These are phyloP conservation scores for Aspergillus niger DNA, from an alignment of 2,329 filamentous ascomycete species.

Conservation along the genomic window DNA sequence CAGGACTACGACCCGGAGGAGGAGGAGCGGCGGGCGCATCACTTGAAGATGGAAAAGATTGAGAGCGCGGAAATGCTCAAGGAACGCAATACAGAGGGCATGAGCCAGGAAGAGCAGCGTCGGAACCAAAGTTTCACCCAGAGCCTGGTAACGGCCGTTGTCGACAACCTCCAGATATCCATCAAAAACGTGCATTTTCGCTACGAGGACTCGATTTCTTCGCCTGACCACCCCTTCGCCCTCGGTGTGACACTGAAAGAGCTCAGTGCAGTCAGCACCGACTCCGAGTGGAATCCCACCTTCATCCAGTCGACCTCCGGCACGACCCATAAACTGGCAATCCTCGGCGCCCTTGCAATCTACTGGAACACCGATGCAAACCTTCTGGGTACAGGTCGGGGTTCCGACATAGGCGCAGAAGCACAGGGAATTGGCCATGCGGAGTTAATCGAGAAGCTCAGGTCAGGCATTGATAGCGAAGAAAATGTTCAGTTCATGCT, in stretches of 20 bases:
- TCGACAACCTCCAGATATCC: constrained; percentile 96
- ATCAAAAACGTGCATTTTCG: constrained; percentile 98
- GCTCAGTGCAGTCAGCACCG: constrained; percentile 95
- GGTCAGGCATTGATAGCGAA: constrained; percentile 73
- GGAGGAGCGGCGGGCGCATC: constrained; percentile 80
- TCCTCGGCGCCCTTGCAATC: constrained; percentile 81
- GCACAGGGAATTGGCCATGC: constrained; percentile 66
- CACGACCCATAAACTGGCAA: constrained; percentile 91
- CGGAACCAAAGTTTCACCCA: constrained; percentile 98
- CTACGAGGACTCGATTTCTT: constrained; percentile 96
- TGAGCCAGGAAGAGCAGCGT: constrained; percentile 93
- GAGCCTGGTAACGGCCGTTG: constrained; percentile 91
- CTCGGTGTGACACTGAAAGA: constrained; percentile 90
- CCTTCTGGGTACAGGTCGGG: constrained; percentile 78
- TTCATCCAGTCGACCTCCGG: constrained; percentile 86
- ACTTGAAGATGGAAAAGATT: constrained; percentile 98
- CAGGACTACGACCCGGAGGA: constrained; percentile 90
- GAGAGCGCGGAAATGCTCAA: constrained; percentile 94
- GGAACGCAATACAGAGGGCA: constrained; percentile 85
- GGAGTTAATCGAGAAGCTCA: constrained; percentile 76
- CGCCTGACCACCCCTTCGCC: constrained; percentile 92
- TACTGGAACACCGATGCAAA: constrained; percentile 98
- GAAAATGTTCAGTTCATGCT: constrained; percentile 90
- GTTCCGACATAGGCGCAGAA: constrained; percentile 61
- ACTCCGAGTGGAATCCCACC: constrained; percentile 90